A percentile compares a stretch with the other conserved stretches of the same genome.
phyloP scores from a whole-genome alignment of 1,284 basidiomycete genomes.

The Wolfiporia cocos region DNA sequence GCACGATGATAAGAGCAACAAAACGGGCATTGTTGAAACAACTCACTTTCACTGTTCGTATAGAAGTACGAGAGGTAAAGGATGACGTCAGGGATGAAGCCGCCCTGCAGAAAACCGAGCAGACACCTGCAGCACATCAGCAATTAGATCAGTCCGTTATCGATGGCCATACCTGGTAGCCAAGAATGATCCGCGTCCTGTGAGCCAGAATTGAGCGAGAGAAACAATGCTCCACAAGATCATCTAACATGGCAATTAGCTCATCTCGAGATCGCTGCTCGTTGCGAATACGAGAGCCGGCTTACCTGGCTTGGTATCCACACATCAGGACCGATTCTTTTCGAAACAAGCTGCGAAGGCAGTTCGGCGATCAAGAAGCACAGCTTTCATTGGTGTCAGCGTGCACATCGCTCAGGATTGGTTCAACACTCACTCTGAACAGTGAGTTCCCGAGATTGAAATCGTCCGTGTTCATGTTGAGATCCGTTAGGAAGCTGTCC shows the following conservation, averaged over 20 bases:
- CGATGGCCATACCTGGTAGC: conserved; percentile 26
- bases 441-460: conserved; percentile 59
- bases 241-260: no score
- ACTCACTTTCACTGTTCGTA: conserved; percentile 48
- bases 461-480: conserved; percentile 55
- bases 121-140: conserved; percentile 15
- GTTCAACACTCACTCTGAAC: conserved; percentile 19
- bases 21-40: not conserved
- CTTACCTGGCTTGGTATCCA: conserved; percentile 68
- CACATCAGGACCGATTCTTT: conserved; percentile 62
- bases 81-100: conserved; percentile 60
- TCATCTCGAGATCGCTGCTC: conserved; percentile 6
- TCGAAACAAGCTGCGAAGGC: conserved; percentile 70
- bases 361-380: conserved; percentile 58
- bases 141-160: conserved; percentile 29
- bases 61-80: conserved; percentile 70
- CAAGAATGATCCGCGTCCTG: conserved; percentile 49
- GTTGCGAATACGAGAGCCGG: not conserved
- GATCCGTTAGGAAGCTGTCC: conserved; percentile 60
- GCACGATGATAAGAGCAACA: not conserved
- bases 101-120: conserved; percentile 51
- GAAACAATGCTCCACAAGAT: conserved; percentile 52
- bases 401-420: not conserved
- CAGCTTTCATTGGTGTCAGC: conserved; percentile 32
- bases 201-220: conserved; percentile 58